Percentiles rank a stretch among this genome's conserved stretches.
phyloP scores from a whole-genome alignment of 2,329 filamentous ascomycete species.

The Exophiala aquamarina region DNA sequence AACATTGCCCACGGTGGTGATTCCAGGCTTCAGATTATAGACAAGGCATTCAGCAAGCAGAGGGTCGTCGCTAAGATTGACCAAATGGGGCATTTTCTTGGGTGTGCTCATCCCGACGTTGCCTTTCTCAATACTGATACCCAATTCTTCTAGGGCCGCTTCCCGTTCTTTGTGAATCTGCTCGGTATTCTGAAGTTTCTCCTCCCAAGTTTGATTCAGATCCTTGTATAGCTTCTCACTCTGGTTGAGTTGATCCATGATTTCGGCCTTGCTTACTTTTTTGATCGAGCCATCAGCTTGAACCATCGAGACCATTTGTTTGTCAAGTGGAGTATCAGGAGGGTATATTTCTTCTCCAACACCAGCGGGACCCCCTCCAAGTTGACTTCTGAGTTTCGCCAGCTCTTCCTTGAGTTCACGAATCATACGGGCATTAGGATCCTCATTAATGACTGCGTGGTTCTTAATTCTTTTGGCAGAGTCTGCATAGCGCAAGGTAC shows the following conservation, averaged over 20 bases:
- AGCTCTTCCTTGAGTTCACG: constrained; percentile 95
- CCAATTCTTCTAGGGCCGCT: constrained; percentile 89
- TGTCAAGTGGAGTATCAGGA: constrained; percentile 85
- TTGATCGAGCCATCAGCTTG: constrained; percentile 81
- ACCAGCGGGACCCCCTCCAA: constrained; percentile 57
- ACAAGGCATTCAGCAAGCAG: constrained; percentile 93
- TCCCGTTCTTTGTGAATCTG: constrained; percentile 97
- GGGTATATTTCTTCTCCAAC: constrained; percentile 79
- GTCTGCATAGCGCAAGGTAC: constrained; percentile 92
- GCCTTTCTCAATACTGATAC: constrained; percentile 98
- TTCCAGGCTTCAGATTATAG: constrained; percentile 95
- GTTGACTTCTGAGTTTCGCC: constrained; percentile 78
- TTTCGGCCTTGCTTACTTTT: constrained; percentile 97
- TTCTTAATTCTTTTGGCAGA: constrained; percentile 99
- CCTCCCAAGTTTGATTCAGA: constrained; percentile 97
- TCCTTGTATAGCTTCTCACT: constrained; percentile 95
- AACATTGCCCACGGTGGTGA: constrained; percentile 90
- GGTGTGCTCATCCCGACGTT: constrained; percentile 93
- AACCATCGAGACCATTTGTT: constrained; percentile 95
- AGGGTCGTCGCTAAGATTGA: constrained; percentile 94
- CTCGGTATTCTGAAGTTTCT: constrained; percentile 92
- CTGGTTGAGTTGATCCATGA: constrained; percentile 92
- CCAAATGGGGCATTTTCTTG: constrained; percentile 98
- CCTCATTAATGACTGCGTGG: constrained; percentile 97
- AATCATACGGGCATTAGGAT: constrained; percentile 98